These are phyloP conservation scores for Teunomyces lycoperdinae DNA, from an alignment of 805 yeast genomes.

Conservation along the genomic window DNA sequence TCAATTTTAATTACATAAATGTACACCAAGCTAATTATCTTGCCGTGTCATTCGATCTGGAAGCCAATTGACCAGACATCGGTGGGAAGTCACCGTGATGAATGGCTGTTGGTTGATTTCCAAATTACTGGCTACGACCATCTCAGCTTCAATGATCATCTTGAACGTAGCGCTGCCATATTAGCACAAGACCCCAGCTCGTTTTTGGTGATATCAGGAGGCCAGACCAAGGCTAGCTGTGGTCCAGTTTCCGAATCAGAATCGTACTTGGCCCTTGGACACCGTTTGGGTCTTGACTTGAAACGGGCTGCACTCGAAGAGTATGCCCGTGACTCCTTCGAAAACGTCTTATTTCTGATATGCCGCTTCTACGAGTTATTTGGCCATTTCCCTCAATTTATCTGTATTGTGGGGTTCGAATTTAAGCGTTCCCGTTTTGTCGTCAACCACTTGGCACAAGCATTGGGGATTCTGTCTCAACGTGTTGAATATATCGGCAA, in stretches of 20 bases:
- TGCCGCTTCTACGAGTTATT: slow-evolving; percentile 49
- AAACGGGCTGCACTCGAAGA: slow-evolving; percentile 53
- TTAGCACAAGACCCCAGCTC: slow-evolving; percentile 28
- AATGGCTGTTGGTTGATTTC: slow-evolving; percentile 69
- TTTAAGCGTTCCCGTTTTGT: slow-evolving; percentile 66
- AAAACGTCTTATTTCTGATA: slow-evolving; percentile 64
- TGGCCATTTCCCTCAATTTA: slow-evolving; percentile 45
- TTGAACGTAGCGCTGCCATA: slow-evolving; percentile 40
- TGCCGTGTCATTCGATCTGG: slow-evolving; percentile 64
- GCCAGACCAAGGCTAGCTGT: slow-evolving; percentile 59
- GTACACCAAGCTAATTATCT: slow-evolving; percentile 21
- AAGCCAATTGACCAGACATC: slow-evolving; percentile 27
- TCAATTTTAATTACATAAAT: background rate
- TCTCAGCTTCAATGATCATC: slow-evolving; percentile 60
- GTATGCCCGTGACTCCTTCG: slow-evolving; percentile 76
- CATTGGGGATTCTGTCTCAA: slow-evolving; percentile 40
- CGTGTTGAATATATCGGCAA: slow-evolving; percentile 52
- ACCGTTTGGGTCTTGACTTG: slow-evolving; percentile 18
- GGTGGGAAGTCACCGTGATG: slow-evolving; percentile 45
- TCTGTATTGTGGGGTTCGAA: slow-evolving; percentile 70
- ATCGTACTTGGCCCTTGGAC: slow-evolving; percentile 51
- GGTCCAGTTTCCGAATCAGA: slow-evolving; percentile 60
- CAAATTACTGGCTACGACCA: slow-evolving; percentile 73
- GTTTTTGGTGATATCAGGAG: slow-evolving; percentile 58
- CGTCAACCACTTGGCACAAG: slow-evolving; percentile 47